Evolutionary conservation across 192 early-diverging fungal species (phyloP).

Genomic region (Rhizophagus clarus): DNA sequence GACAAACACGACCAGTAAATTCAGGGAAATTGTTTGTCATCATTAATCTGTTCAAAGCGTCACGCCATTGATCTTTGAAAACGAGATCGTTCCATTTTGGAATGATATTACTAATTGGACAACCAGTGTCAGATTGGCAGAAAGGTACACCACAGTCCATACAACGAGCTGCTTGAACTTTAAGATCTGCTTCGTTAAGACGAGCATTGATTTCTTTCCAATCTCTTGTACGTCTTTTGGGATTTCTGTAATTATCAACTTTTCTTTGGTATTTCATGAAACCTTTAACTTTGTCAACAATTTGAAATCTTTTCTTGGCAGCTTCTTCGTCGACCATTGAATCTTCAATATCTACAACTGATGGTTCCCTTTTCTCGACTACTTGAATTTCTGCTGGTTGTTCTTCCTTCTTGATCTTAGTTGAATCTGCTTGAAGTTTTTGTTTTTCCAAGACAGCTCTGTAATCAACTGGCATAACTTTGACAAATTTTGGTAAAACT

Average conservation of each 20-base stretch:
- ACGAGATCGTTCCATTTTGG: conserved; percentile 99
- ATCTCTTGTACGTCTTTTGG: conserved; percentile 79
- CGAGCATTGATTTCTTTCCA: conserved; percentile 96
- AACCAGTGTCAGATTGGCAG: conserved; percentile 97
- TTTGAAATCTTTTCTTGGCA: conserved; percentile 64
- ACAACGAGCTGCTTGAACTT: conserved; percentile 95
- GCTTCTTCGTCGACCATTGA: conserved; percentile 76
- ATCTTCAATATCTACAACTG: conserved; percentile 88
- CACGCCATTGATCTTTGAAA: conserved; percentile 95
- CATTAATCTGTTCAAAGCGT: conserved; percentile 88
- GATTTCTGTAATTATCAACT: conserved; percentile 85
- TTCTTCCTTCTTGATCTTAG: conserved; percentile 37
- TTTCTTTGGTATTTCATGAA: conserved; percentile 94
- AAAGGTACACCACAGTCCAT: conserved; percentile 99
- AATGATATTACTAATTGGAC: conserved; percentile 98
- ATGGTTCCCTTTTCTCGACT: conserved; percentile 57
- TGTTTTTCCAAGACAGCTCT: conserved; percentile 74
- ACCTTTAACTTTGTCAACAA: conserved; percentile 92
- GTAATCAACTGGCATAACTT: conserved; percentile 95
- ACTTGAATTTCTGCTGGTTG: conserved; percentile 34
- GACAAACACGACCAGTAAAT: conserved; percentile 98
- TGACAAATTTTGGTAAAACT: conserved; percentile 81
- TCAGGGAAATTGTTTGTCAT: conserved; percentile 99
- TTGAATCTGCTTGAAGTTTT: conserved; percentile 42
- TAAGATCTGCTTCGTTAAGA: conserved; percentile 75